phyloP scores from a whole-genome alignment of 139 green algal genomes.

The Pseudopediastrum boryanum region DNA sequence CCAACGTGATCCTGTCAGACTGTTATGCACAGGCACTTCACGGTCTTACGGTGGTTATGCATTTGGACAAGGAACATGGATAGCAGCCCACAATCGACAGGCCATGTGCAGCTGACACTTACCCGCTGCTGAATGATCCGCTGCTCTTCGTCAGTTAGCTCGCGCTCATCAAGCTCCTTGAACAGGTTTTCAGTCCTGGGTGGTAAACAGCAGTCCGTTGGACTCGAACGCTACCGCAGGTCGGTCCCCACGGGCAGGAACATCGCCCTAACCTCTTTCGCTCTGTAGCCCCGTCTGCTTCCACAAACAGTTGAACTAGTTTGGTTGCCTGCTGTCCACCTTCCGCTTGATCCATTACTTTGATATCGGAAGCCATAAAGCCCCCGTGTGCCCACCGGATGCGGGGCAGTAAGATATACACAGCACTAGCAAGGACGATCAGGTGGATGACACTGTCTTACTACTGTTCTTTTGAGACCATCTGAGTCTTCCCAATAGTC shows the following conservation, averaged over 20 bases:
- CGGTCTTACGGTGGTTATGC: no score
- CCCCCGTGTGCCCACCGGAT: background rate
- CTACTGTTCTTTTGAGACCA: background rate
- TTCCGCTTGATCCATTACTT: background rate
- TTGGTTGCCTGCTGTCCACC: background rate
- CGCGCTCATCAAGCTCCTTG: slow-evolving; percentile 75
- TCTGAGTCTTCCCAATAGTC: slow-evolving; percentile 10
- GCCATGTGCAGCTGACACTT: no score
- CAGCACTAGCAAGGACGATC: background rate
- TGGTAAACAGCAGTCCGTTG: no score
- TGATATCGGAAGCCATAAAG: background rate
- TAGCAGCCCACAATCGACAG: no score
- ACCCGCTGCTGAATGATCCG: slow-evolving; percentile 80
- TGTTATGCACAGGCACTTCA: background rate
- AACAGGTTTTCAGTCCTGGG: slow-evolving; percentile 81
- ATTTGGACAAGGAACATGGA: no score
- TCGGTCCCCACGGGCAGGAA: background rate
- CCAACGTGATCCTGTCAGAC: background rate
- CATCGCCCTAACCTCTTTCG: slow-evolving; percentile 10
- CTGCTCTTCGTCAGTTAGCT: slow-evolving; percentile 76
- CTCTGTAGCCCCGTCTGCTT: slow-evolving; percentile 26
- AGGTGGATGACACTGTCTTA: background rate
- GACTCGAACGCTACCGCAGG: background rate
- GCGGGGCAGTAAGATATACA: background rate
- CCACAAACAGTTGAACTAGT: slow-evolving; percentile 25